Conservation (phyloP, 495 filamentous ascomycete species). For the Halenospora varia region DNA sequence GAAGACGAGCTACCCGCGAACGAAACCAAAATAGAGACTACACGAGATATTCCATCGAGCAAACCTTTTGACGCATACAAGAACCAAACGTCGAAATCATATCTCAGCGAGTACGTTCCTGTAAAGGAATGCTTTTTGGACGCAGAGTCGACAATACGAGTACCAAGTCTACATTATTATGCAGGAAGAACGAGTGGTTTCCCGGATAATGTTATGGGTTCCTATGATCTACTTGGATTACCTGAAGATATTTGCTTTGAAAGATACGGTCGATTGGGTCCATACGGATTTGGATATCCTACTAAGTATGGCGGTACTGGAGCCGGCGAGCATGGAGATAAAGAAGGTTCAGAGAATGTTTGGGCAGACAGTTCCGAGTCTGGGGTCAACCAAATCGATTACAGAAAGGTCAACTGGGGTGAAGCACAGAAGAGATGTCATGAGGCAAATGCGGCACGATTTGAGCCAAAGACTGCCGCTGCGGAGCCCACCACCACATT, state of each 20-base stretch:
- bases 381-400: constrained; percentile 61
- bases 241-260: constrained; percentile 92
- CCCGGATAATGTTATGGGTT: constrained; percentile 78
- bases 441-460: constrained; percentile 65
- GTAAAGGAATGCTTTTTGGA: constrained; percentile 78
- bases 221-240: constrained; percentile 73
- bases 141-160: constrained; percentile 49
- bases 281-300: constrained; percentile 87
- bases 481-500: constrained; percentile 1
- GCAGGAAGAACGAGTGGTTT: constrained; percentile 73
- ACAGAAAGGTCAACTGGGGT: constrained; percentile 68
- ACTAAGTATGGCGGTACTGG: constrained; percentile 73
- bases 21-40: constrained; percentile 25
- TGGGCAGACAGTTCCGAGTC: constrained; percentile 52
- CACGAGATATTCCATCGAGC: constrained; percentile 44
- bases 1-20: constrained; percentile 40
- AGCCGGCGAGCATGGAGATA: constrained; percentile 72
- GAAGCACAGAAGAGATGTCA: constrained; percentile 67
- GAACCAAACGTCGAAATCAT: constrained; percentile 56
- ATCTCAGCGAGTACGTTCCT: constrained; percentile 53
- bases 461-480: constrained; percentile 28
- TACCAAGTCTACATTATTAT: constrained; percentile 67
- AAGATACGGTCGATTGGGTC: constrained; percentile 79
- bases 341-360: constrained; percentile 65
- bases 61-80: constrained; percentile 65